Conservation (phyloP, 129 eudicot species). For the Pulicaria dysenterica region DNA sequence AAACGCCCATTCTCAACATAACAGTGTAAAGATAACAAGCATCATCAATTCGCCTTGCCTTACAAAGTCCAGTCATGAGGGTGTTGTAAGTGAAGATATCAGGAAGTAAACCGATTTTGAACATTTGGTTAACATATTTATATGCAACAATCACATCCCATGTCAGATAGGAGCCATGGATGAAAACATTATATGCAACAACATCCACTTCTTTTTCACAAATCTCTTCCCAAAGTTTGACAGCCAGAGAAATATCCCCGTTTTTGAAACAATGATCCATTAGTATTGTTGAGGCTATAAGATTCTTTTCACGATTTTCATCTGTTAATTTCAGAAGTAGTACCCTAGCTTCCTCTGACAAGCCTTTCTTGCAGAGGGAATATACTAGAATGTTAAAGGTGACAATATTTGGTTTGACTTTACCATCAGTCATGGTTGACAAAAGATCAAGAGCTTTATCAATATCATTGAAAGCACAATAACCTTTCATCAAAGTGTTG, state of each 20-base stretch:
- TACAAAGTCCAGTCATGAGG: slow-evolving; percentile 56
- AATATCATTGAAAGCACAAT: slow-evolving; percentile 55
- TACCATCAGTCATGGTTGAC: slow-evolving; percentile 51
- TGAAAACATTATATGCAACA: slow-evolving; percentile 73
- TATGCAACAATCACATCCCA: slow-evolving; percentile 41
- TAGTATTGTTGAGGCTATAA: slow-evolving; percentile 66
- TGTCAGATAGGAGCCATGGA: slow-evolving; percentile 56
- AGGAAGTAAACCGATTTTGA: slow-evolving; percentile 64
- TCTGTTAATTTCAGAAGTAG: slow-evolving; percentile 54
- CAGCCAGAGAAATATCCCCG: slow-evolving; percentile 54
- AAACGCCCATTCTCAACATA: slow-evolving; percentile 68
- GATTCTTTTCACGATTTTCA: slow-evolving; percentile 40
- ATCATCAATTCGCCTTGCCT: slow-evolving; percentile 46
- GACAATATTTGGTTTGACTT: slow-evolving; percentile 65
- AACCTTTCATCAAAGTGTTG: slow-evolving; percentile 78
- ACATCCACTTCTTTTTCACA: slow-evolving; percentile 41
- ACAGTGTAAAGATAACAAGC: slow-evolving; percentile 56
- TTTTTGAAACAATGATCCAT: slow-evolving; percentile 72
- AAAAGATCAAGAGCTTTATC: slow-evolving; percentile 68
- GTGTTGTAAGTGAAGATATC: slow-evolving; percentile 66
- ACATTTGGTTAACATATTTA: slow-evolving; percentile 58
- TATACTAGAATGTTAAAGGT: slow-evolving; percentile 72
- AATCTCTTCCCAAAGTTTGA: slow-evolving; percentile 52
- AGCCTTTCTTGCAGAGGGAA: slow-evolving; percentile 66
- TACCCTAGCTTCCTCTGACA: slow-evolving; percentile 49